Base-by-base conservation (phyloP, 371 early-diverging fungal species). In the Mucor piriformis region DNA sequence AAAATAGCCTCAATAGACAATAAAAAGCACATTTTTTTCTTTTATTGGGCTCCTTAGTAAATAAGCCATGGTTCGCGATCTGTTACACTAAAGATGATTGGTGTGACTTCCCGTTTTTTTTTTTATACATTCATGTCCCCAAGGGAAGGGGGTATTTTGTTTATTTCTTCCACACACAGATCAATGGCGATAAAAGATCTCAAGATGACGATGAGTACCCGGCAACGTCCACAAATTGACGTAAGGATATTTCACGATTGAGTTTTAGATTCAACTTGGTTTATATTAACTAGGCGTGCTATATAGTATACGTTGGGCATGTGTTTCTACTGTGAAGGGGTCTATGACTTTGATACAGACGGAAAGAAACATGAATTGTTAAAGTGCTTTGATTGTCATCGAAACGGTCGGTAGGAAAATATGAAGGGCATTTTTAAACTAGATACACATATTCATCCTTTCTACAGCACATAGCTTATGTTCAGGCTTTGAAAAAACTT, bases 311-410 rank as follows among this genome's bases (percentile, higher is more conserved):
- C 67, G 10, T 34, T 67, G 15, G 73, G 67, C 12, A 61, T 69
- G 46, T 74, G 74, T 24, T 71, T 50, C 54, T 32, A 52, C 4
- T 74, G 74, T 49, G 68, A 71, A 23, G 72, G 69, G 13, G 40
- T 46, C 12, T 34, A 59, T 33, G 71, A 70, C 34, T 67, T 64
- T 44, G 66, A 59, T 29, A 40, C 24, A 20, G 69, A 63, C 24
- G 66, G 61, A 10, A 62, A 49, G 32, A 48, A 20, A 40, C 61
- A 55, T 34, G 34, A 32, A n/a, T 23, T 68, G 6, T 42, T 74
- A 32, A 68, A 55, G 23, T 74, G 74, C 49, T 46, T 59, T 34
- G 74, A 74, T 61, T 74, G 74, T 52, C 71, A 68, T 61, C 70
- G 69, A 40, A 65, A 71, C 63, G 74, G 74, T 74, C 57, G 68